Conservation (phyloP, 2,329 filamentous ascomycete genomes). For the Colletotrichum theobromicola region DNA sequence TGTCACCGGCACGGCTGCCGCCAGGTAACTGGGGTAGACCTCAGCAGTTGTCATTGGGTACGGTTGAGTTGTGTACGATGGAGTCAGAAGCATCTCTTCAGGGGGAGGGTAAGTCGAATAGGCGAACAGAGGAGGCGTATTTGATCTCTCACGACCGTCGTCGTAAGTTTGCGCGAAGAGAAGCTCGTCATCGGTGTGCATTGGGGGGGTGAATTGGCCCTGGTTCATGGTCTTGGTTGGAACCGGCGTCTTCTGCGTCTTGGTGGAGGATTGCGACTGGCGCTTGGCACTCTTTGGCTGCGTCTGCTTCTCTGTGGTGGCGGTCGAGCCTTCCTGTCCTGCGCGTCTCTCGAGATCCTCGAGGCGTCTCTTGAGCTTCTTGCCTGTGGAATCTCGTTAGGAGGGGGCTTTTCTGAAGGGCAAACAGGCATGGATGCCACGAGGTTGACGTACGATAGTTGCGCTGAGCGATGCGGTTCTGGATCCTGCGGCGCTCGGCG, state of each 20-base stretch:
- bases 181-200: conserved; percentile 67
- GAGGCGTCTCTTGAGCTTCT: conserved; percentile 90
- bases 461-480: conserved; percentile 96
- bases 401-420: not conserved
- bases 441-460: conserved; percentile 79
- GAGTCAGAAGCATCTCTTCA: conserved; percentile 66
- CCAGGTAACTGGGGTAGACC: conserved; percentile 62
- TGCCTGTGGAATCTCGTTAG: conserved; percentile 58
- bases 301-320: conserved; percentile 43
- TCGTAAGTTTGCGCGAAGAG: conserved; percentile 63
- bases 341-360: conserved; percentile 85
- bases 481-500: conserved; percentile 90
- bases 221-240: conserved; percentile 46
- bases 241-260: conserved; percentile 36
- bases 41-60: conserved; percentile 59
- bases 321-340: conserved; percentile 54
- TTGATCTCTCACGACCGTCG: conserved; percentile 71
- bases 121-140: conserved; percentile 72
- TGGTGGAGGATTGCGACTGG: conserved; percentile 28
- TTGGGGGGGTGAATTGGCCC: conserved; percentile 66
- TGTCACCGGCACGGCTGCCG: conserved; percentile 60
- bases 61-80: conserved; percentile 59
- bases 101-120: conserved; percentile 72
- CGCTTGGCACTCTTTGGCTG: conserved; percentile 47
- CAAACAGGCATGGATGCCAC: conserved; percentile 22